phyloP scores from a whole-genome alignment of 192 early-diverging fungal genomes.

The Pilaira anomala region DNA sequence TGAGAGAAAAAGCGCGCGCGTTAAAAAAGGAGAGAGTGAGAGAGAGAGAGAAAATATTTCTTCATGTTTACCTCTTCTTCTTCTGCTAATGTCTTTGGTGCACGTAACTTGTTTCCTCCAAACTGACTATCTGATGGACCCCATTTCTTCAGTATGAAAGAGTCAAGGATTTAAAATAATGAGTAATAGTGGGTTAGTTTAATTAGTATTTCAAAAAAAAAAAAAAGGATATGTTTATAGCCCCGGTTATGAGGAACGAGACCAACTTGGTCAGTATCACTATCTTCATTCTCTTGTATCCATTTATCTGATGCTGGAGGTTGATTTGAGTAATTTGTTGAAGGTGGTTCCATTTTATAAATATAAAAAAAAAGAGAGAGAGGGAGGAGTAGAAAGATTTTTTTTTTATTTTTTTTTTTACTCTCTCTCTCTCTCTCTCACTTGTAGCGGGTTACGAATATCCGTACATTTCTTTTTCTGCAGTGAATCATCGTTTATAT shows the following conservation, averaged over 20 bases:
- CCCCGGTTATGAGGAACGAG: slow-evolving; percentile 64
- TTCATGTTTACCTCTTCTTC: slow-evolving; percentile 27
- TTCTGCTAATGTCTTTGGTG: slow-evolving; percentile 36
- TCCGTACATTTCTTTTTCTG: too few species aligned
- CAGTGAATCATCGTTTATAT: too few species aligned
- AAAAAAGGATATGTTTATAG: slow-evolving; percentile 57
- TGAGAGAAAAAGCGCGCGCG: too few species aligned
- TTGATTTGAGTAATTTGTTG: background rate
- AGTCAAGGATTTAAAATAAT: slow-evolving; percentile 25
- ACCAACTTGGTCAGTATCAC: slow-evolving; percentile 43
- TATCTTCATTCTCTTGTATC: slow-evolving; percentile 31
- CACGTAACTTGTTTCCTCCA: slow-evolving; percentile 46
- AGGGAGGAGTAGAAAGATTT: background rate
- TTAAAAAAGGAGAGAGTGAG: slow-evolving; percentile 17
- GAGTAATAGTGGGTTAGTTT: background rate
- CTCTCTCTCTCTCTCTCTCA: too few species aligned
- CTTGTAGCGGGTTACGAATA: too few species aligned
- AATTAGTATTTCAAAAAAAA: background rate
- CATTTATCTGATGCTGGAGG: slow-evolving; percentile 27
- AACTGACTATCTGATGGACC: slow-evolving; percentile 37
- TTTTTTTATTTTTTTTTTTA: background rate
- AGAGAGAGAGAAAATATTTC: too few species aligned
- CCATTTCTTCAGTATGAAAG: slow-evolving; percentile 52
- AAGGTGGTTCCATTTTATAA: background rate
- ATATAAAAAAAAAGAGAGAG: background rate